Conservation (phyloP, 345 rosid species). For the Gossypium arboreum region DNA sequence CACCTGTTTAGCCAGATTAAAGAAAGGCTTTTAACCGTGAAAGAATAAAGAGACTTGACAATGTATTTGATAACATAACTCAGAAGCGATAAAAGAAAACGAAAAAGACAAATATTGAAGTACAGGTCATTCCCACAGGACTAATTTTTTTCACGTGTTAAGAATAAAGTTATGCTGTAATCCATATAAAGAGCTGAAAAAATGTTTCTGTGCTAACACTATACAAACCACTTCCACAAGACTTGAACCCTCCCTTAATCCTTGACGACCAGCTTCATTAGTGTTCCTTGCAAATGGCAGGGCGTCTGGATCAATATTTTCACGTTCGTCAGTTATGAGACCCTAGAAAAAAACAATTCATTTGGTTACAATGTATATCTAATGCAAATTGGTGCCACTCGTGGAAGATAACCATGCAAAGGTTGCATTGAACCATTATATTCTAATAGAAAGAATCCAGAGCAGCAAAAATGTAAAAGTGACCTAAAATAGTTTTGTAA, state of each 20-base stretch:
- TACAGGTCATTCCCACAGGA: conserved; percentile 1
- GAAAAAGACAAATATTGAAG: neutral
- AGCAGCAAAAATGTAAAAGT: neutral
- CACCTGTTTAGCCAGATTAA: conserved; percentile 50
- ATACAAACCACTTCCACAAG: conserved; percentile 26
- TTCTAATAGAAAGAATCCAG: neutral
- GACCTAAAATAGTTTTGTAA: neutral
- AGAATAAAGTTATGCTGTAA: neutral
- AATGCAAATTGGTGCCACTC: neutral
- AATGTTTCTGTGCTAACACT: neutral
- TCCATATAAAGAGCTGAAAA: neutral
- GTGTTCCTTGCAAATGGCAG: conserved; percentile 75
- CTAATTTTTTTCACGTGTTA: neutral
- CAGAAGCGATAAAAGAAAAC: neutral
- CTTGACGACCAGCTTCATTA: conserved; percentile 82
- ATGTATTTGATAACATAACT: neutral
- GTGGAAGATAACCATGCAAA: neutral
- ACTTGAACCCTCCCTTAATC: conserved; percentile 78
- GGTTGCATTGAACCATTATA: conserved; percentile 12
- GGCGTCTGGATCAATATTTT: conserved; percentile 71
- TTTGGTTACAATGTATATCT: conserved; percentile 4
- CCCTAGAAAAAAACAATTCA: conserved; percentile 51
- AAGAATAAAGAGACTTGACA: neutral
- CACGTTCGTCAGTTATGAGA: conserved; percentile 81
- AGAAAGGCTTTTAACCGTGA: neutral